Base-by-base conservation (phyloP, 2,329 filamentous ascomycete species). In the Didymella keratinophila region DNA sequence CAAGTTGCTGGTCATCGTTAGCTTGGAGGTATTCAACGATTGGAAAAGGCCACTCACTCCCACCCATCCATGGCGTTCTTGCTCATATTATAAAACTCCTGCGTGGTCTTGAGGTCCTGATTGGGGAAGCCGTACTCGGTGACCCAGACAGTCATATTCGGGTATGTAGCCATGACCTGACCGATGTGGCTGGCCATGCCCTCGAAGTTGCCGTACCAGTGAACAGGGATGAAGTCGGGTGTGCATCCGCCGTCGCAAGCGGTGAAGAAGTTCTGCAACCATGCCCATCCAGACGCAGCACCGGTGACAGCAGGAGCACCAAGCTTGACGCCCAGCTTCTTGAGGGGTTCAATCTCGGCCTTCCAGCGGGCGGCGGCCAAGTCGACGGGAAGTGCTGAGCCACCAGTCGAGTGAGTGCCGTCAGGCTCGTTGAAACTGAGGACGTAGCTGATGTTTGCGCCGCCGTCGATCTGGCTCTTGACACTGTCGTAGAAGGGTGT, bases 401-500 rank as follows among this genome's bases (percentile, higher is more conserved):
- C 91, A 39, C 89, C 89, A 9, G 79, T 82, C 1, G 71, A 67
- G 1, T 69, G 63, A 2, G 79, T 74, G 16, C 84, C 86, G 70
- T 94, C 89, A 0, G 91, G 91, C 72, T 95, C 91, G 76, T 95
- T 94, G 81, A 93, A 93, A 27, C 81, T 84, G n/a, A 94, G 79
- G 2, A 91, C 85, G 67, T 91, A 85, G 12, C 80, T 83, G 69
- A 93, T 86, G 62, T 88, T 87, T 63, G 78, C 82, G 36, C 80
- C 80, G 37, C 75, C 66, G 44, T 79, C 66, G 53, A 91, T 81
- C 50, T 88, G 80, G 1, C 67, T 62, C 66, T 81, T 83, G 37
- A 94, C 84, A 1, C 82, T 79, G 54, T 82, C 77, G 39, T 87
- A 80, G 74, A 93, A 93, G 0, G 81, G 79, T 0, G 83, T 87